Base-by-base conservation (phyloP, 2,329 filamentous ascomycete species). In the Apiospora malaysiana region DNA sequence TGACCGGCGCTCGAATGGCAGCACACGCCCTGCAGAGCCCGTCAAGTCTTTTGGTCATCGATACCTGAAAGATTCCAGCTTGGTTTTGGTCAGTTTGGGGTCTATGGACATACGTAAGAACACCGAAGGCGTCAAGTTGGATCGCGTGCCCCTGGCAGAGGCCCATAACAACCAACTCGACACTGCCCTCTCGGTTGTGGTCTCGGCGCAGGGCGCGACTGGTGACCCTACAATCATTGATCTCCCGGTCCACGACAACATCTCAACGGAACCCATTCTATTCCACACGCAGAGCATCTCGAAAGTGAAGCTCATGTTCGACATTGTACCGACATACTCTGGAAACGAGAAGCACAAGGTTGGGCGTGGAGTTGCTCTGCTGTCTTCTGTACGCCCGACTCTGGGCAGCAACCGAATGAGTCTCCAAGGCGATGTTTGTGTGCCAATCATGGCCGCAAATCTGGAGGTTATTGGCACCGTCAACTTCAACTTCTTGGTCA, bases 41-140 rank as follows among this genome's bases (percentile, higher is more conserved):
- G 89, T 98, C 74, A 98, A 98, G 82, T 93, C 94, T 0, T 99
- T 98, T 81, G 96, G 96, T 70, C 96, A 99, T 85, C 91, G 95
- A 69, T 99, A 98, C 82, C 87, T 99, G 68, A 97, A 91, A 23
- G 90, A 97, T 68, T 92, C 97, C 77, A 93, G 93, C 73, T 91
- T 99, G 85, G 89, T 99, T 4, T 86, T 98, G 67, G 95, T 99
- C 76, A 98, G 94, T 77, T 85, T 99, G 10, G 96, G 96, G 0
- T 95, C 94, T 0, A 97, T 98, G 93, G 96, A 99, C 79, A 93
- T 93, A 83, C 90, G 94, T 70, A 97, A 96, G 82, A 88, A 90
- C 45, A 84, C 92, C 6, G 90, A 94, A 65, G 91, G 95, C 0
- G 95, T 99, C 65, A 93, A 90, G 74, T 87, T 99, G 27, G 96